Base-by-base conservation (phyloP, 352 stramenopile genomes). In the Phytophthora sp. region DNA sequence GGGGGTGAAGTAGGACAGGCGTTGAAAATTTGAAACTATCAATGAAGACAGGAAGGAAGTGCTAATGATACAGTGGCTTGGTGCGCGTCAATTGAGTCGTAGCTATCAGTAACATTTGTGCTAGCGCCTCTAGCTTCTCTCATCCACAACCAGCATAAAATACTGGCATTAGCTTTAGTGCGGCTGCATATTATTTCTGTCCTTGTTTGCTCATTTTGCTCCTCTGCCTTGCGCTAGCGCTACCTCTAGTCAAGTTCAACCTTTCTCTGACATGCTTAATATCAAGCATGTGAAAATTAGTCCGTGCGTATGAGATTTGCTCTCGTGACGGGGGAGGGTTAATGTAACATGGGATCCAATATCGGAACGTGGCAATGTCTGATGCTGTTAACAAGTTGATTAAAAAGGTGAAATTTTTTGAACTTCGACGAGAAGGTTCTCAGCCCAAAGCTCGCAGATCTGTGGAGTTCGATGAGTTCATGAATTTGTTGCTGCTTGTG, bases 301-400 rank as follows among this genome's bases (percentile, higher is more conserved):
- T n/a, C n/a, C n/a, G n/a, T n/a, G n/a, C n/a, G n/a, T n/a, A n/a
- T n/a, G n/a, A n/a, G n/a, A n/a, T n/a, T n/a, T n/a, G n/a, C n/a
- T n/a, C n/a, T n/a, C n/a, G n/a, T n/a, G n/a, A n/a, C n/a, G n/a
- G n/a, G n/a, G n/a, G n/a, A n/a, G n/a, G n/a, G 12, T 18, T 17
- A 38, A 38, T n/a, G 9, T 17, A 9, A 30, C 20, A n/a, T 54
- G 56, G 44, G 31, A 66, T n/a, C 56, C 46, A 5, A 39, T 59
- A 5, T 41, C 38, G 8, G n/a, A 21, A 20, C 28, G 26, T 0
- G 62, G 42, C 0, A 71, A 62, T 32, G 3, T 71, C 55, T 5
- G 49, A 61, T 21, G 41, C 49, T 18, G 62, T 62, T 1, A 66
- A 53, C 24, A 70, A 52, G 52, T 2, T 61, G 15, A 63, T 59